These are phyloP conservation scores for Mycena belliarum DNA, from an alignment of 768 basidiomycete genomes.

Conservation along the genomic window DNA sequence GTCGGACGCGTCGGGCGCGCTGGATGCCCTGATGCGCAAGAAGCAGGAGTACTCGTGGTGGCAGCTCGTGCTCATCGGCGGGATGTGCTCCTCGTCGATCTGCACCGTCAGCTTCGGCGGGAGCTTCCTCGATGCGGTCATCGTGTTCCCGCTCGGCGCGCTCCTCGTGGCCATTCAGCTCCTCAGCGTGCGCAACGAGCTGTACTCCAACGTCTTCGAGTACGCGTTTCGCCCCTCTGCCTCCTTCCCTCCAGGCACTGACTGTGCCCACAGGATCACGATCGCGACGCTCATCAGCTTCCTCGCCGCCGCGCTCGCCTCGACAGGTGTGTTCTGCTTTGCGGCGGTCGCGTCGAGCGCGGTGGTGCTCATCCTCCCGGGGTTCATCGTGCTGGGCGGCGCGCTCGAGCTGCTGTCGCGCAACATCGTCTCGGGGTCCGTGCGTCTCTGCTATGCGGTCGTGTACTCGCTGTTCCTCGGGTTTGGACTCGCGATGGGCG, in stretches of 20 bases:
- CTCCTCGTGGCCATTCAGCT: slow-evolving; percentile 74
- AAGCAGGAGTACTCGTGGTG: slow-evolving; percentile 60
- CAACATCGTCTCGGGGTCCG: slow-evolving; percentile 83
- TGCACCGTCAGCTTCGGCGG: slow-evolving; percentile 73
- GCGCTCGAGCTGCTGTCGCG: slow-evolving; percentile 79
- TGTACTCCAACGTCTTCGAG: slow-evolving; percentile 83
- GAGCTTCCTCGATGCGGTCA: slow-evolving; percentile 74
- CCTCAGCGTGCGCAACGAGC: slow-evolving; percentile 69
- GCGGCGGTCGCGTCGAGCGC: slow-evolving; percentile 77
- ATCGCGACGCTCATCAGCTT: slow-evolving; percentile 81
- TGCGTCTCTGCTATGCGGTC: slow-evolving; percentile 76
- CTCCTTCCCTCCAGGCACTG: not conserved
- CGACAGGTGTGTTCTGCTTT: slow-evolving; percentile 73
- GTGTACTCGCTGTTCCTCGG: slow-evolving; percentile 79
- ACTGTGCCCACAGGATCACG: slow-evolving; percentile 55
- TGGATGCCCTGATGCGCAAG: slow-evolving; percentile 75
- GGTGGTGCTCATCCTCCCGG: slow-evolving; percentile 80
- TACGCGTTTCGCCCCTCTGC: slow-evolving; percentile 28
- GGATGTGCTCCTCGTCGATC: slow-evolving; percentile 75
- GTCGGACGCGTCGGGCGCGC: slow-evolving; percentile 64
- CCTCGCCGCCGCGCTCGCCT: slow-evolving; percentile 70
- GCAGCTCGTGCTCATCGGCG: slow-evolving; percentile 70
- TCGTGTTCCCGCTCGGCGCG: slow-evolving; percentile 74
- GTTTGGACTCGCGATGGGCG: slow-evolving; percentile 83
- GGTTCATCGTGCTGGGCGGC: slow-evolving; percentile 71